Base-by-base conservation (phyloP, 2,329 filamentous ascomycete genomes). In the Cladobotryum mycophilum region DNA sequence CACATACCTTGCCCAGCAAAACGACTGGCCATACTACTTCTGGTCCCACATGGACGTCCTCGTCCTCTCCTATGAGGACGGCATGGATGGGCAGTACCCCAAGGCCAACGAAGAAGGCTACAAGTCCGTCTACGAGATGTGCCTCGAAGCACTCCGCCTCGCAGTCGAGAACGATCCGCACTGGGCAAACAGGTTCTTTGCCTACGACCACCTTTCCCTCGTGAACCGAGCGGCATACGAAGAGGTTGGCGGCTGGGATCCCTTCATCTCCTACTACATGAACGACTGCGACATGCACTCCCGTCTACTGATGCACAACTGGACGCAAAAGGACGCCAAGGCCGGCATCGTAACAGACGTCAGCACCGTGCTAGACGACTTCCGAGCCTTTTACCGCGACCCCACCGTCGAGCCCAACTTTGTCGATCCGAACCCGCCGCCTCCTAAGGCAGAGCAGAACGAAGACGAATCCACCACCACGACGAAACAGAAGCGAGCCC, bases 21-120 rank as follows among this genome's bases (percentile, higher is more conserved):
- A 70, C 11, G 55, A 67, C 5, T 79, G 74, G 70, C 64, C 66
- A 1, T 69, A 73, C 56, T 81, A 78, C 60, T 81, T 77, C 59
- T 81, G 76, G 75, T 71, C 67, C n/a, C 78, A 80, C 60, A 78
- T 78, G 72, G 78, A 81, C 55, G 71, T 80, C 2, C 61, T 73
- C 2, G 70, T 68, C 1, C 55, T 73, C 2, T 69, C 69, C 3
- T 68, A 67, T 45, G 74, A 77, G 49, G 63, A 64, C 35, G 71
- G 70, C 2, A 52, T 61, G 40, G 64, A 68, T 4, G 63, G 60
- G 5, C 54, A 66, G 3, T 70, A 65, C 12, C 60, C 63, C 1
- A 51, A 52, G 2, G 64, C 67, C n/a, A 61, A 63, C 36, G 57
- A 70, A 14, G 55, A 60, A 3, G 70, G 64, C 0, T 74, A 73